Conservation (phyloP, 2,329 filamentous ascomycete genomes). For the Fusarium falciforme region DNA sequence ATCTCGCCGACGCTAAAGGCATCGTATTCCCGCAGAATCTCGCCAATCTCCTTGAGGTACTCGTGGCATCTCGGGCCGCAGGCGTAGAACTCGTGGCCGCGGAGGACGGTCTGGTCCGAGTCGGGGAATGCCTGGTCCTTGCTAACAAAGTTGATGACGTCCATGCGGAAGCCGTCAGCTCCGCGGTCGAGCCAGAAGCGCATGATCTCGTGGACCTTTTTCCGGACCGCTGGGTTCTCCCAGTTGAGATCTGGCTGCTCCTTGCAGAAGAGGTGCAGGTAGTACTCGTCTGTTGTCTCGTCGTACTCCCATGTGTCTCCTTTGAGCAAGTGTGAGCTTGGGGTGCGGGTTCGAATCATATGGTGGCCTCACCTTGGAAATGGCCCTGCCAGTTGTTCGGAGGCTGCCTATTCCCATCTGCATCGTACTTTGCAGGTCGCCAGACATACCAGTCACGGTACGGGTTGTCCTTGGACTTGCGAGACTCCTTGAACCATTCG, state of each 20-base stretch:
- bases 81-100: constrained; percentile 59
- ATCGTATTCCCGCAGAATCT: constrained; percentile 58
- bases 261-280: constrained; percentile 76
- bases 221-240: constrained; percentile 74
- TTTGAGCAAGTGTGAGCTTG: constrained; percentile 20
- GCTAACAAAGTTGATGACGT: constrained; percentile 76
- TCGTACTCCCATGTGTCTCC: constrained; percentile 63
- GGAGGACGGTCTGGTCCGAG: constrained; percentile 49
- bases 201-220: constrained; percentile 75
- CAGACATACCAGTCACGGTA: constrained; percentile 75
- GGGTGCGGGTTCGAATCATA: background rate
- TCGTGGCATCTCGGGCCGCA: constrained; percentile 64
- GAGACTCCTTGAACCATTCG: constrained; percentile 68
- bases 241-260: constrained; percentile 84
- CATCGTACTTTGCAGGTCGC: constrained; percentile 67
- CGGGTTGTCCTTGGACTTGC: constrained; percentile 63
- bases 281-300: constrained; percentile 61
- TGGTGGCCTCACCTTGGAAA: constrained; percentile 48
- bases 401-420: constrained; percentile 66
- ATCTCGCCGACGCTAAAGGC: constrained; percentile 66
- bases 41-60: constrained; percentile 58
- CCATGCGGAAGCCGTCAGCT: constrained; percentile 73
- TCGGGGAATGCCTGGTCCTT: constrained; percentile 69
- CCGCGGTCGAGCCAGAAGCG: constrained; percentile 80
- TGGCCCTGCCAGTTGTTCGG: constrained; percentile 68